These are phyloP conservation scores for Graphilbum ipis-grandicollis DNA, from an alignment of 2,329 filamentous ascomycete genomes.

Conservation along the genomic window DNA sequence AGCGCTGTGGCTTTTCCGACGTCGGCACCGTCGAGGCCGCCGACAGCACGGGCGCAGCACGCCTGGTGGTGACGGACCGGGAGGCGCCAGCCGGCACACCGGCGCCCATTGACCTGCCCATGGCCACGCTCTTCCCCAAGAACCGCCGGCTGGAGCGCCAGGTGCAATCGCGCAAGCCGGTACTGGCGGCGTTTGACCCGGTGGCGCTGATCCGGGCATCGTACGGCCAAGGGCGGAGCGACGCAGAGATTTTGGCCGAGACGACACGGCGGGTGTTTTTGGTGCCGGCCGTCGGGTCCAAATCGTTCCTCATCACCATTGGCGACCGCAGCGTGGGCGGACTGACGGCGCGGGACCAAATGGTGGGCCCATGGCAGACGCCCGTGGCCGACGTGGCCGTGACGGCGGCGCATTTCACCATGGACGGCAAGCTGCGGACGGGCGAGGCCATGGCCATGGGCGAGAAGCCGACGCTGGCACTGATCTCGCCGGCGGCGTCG, in stretches of 20 bases:
- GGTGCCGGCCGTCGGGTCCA: slow-evolving; percentile 84
- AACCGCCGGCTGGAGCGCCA: slow-evolving; percentile 64
- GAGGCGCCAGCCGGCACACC: slow-evolving; percentile 60
- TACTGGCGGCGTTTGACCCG: slow-evolving; percentile 56
- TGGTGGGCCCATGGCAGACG: slow-evolving; percentile 92
- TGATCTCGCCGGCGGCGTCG: slow-evolving; percentile 80
- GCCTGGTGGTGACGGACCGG: slow-evolving; percentile 64
- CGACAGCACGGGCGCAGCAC: slow-evolving; percentile 45
- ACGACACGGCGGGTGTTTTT: slow-evolving; percentile 69
- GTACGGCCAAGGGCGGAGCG: slow-evolving; percentile 33
- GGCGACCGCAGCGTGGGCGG: slow-evolving; percentile 85
- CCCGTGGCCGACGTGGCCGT: slow-evolving; percentile 91
- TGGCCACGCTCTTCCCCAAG: slow-evolving; percentile 77
- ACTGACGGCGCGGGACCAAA: slow-evolving; percentile 75
- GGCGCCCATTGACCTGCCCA: slow-evolving; percentile 72
- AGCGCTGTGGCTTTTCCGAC: slow-evolving; percentile 83
- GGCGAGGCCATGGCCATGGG: slow-evolving; percentile 98
- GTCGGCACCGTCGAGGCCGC: slow-evolving; percentile 60
- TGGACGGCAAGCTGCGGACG: slow-evolving; percentile 47
- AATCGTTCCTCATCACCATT: slow-evolving; percentile 94
- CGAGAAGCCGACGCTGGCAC: slow-evolving; percentile 72
- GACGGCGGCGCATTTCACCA: slow-evolving; percentile 62
- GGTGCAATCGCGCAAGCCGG: slow-evolving; percentile 52
- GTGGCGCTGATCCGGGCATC: slow-evolving; percentile 45
- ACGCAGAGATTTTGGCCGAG: slow-evolving; percentile 37